Percentiles rank a stretch among this genome's conserved stretches.
phyloP scores from a whole-genome alignment of 257 asterid species.

The Voacanga thouarsii region DNA sequence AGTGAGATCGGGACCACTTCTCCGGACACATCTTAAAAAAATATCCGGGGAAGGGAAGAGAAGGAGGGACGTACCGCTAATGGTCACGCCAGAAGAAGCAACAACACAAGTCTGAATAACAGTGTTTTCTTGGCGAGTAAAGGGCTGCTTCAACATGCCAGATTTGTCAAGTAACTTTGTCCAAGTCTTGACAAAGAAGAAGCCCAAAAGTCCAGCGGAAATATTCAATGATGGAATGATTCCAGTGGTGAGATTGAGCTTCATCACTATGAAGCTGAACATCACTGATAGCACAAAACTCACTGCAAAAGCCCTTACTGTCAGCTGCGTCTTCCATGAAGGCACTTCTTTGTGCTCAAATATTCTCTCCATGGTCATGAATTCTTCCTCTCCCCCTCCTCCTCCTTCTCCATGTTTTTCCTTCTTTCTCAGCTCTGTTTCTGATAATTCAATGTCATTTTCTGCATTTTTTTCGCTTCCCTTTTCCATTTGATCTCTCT shows the following conservation, averaged over 20 bases:
- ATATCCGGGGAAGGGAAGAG: not conserved
- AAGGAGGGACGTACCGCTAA: slow-evolving; percentile 38
- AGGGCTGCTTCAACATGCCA: slow-evolving; percentile 52
- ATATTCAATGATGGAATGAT: slow-evolving; percentile 65
- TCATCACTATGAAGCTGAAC: slow-evolving; percentile 58
- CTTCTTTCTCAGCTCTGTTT: not conserved
- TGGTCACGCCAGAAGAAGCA: slow-evolving; percentile 75
- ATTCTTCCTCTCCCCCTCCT: slow-evolving; percentile 15
- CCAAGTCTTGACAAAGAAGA: slow-evolving; percentile 62
- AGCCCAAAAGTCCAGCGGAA: slow-evolving; percentile 69
- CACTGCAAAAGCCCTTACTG: slow-evolving; percentile 50
- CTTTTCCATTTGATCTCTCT: not conserved
- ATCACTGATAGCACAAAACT: slow-evolving; percentile 48
- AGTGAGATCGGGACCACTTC: not conserved
- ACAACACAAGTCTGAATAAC: slow-evolving; percentile 79
- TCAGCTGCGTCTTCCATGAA: slow-evolving; percentile 59
- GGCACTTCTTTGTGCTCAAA: slow-evolving; percentile 48
- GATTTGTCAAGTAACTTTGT: slow-evolving; percentile 40
- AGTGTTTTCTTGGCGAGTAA: slow-evolving; percentile 69
- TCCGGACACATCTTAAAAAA: not conserved
- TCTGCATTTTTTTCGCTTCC: not conserved
- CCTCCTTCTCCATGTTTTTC: slow-evolving; percentile 1
- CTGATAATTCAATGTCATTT: not conserved
- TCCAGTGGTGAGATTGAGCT: slow-evolving; percentile 63
- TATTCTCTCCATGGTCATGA: slow-evolving; percentile 30